Conservation (phyloP, 495 filamentous ascomycete genomes). For the Lepidopterella palustris region DNA sequence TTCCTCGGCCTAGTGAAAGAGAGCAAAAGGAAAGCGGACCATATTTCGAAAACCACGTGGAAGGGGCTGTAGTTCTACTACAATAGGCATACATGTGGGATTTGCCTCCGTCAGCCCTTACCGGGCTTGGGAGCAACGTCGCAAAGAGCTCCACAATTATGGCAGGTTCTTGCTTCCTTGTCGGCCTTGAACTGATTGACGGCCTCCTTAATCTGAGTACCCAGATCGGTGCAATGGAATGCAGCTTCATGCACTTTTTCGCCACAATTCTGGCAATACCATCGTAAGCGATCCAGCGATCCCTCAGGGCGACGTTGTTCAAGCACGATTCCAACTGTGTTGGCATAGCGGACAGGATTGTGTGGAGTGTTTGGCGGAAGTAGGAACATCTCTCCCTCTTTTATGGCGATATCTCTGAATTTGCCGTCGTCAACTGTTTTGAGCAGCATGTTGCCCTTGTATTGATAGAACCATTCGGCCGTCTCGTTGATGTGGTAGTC, state of each 20-base stretch:
- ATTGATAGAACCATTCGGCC: constrained; percentile 96
- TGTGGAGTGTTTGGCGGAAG: constrained; percentile 87
- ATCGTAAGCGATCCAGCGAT: constrained; percentile 72
- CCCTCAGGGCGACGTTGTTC: constrained; percentile 73
- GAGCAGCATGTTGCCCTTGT: constrained; percentile 85
- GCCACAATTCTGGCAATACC: constrained; percentile 75
- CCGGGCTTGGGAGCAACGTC: constrained; percentile 35
- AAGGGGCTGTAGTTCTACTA: constrained; percentile 50
- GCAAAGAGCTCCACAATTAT: constrained; percentile 69
- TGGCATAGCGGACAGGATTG: constrained; percentile 61
- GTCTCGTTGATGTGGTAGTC: constrained; percentile 99
- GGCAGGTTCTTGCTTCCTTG: constrained; percentile 68
- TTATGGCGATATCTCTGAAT: constrained; percentile 81
- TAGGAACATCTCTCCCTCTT: constrained; percentile 91
- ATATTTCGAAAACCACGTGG: constrained; percentile 76
- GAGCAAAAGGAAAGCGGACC: constrained; percentile 86
- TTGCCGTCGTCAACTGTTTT: constrained; percentile 66
- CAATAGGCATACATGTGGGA: background rate
- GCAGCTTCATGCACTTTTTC: constrained; percentile 74
- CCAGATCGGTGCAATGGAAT: constrained; percentile 86
- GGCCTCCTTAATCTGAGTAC: constrained; percentile 94
- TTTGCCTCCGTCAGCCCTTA: background rate
- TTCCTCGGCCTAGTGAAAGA: constrained; percentile 79
- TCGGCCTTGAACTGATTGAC: constrained; percentile 74
- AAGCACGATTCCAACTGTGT: constrained; percentile 77